Percentiles rank a stretch among this genome's conserved stretches.
These are phyloP conservation scores for Verticillium tricorpus DNA, from an alignment of 2,329 filamentous ascomycete genomes.

Conservation along the genomic window DNA sequence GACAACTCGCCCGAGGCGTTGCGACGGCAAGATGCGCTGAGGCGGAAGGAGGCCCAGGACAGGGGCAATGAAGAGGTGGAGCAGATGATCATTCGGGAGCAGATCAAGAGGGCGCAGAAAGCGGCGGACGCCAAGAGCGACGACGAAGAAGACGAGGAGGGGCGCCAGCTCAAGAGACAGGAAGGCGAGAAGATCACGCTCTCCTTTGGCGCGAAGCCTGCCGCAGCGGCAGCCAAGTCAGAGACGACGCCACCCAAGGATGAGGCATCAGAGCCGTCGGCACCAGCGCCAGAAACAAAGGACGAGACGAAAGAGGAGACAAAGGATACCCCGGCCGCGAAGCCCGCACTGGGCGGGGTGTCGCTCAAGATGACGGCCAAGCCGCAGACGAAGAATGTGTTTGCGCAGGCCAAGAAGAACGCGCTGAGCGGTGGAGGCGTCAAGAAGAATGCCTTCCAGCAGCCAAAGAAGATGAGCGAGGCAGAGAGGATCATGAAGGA, in stretches of 20 bases:
- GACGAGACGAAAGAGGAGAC: constrained; percentile 8
- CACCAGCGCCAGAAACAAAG: background rate
- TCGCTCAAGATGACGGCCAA: constrained; percentile 64
- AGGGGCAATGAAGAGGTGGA: constrained; percentile 89
- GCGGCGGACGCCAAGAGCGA: constrained; percentile 44
- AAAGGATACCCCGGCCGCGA: constrained; percentile 9
- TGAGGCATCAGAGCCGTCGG: constrained; percentile 15
- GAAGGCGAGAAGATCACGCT: constrained; percentile 75
- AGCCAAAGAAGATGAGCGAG: constrained; percentile 81
- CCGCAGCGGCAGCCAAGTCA: constrained; percentile 11
- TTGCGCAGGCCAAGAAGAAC: constrained; percentile 64
- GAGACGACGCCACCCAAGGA: constrained; percentile 13
- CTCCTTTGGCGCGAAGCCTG: constrained; percentile 52
- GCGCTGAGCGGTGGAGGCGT: constrained; percentile 52
- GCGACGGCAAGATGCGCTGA: constrained; percentile 71
- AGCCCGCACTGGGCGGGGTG: constrained; percentile 28
- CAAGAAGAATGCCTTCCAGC: constrained; percentile 52
- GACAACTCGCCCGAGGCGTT: constrained; percentile 87
- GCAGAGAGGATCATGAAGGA: constrained; percentile 86
- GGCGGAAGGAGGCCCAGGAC: constrained; percentile 80
- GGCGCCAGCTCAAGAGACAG: constrained; percentile 50
- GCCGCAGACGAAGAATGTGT: constrained; percentile 72
- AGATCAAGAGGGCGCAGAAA: constrained; percentile 71
- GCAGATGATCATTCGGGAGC: constrained; percentile 74
- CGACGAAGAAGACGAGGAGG: constrained; percentile 35